Percentiles rank a stretch among this genome's conserved stretches.
These are phyloP conservation scores for Penicillium odoratum DNA, from an alignment of 495 filamentous ascomycete genomes.

Conservation along the genomic window DNA sequence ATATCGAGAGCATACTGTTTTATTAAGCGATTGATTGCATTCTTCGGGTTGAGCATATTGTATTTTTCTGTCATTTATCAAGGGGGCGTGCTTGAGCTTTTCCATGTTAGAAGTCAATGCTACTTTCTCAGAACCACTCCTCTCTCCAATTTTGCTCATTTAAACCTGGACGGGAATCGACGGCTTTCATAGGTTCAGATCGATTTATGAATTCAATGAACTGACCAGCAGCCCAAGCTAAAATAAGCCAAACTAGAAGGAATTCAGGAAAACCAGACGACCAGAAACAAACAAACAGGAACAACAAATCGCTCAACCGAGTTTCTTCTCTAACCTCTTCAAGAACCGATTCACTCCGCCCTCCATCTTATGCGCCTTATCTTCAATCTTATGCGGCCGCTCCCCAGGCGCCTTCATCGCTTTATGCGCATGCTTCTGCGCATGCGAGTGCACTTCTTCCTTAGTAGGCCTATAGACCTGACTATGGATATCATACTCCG, in stretches of 20 bases:
- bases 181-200: not conserved
- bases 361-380: conserved; percentile 68
- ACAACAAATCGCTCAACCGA: conserved; percentile 40
- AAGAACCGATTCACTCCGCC: conserved; percentile 76
- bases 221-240: not conserved
- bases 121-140: conserved; percentile 6
- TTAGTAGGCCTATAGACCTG: conserved; percentile 79
- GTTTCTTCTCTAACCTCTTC: conserved; percentile 87
- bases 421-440: conserved; percentile 50
- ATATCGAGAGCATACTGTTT: conserved; percentile 29
- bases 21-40: conserved; percentile 32
- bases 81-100: not conserved
- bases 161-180: not conserved
- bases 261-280: not conserved
- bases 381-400: conserved; percentile 61
- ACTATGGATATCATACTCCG: conserved; percentile 68
- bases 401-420: conserved; percentile 51
- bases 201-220: not conserved
- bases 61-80: conserved; percentile 17
- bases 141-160: not conserved
- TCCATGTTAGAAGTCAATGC: conserved; percentile 12
- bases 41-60: conserved; percentile 27
- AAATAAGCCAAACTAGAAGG: not conserved
- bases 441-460: conserved; percentile 47
- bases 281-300: not conserved